phyloP scores from a whole-genome alignment of 305 asterid genomes.

The Fraxinus paxiana region DNA sequence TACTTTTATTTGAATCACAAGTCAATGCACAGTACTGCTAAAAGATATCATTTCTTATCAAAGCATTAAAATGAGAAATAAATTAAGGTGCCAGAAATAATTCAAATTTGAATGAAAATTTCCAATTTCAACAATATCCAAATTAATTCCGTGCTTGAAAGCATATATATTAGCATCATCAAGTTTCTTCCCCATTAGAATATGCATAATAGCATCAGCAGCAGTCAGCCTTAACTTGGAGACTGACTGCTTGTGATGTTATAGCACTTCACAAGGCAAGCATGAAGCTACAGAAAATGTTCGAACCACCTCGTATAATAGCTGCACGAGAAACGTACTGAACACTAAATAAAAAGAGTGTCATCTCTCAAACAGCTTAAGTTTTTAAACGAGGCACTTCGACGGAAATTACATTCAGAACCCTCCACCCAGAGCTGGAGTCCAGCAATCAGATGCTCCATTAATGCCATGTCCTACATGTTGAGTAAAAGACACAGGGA shows the following conservation, averaged over 20 bases:
- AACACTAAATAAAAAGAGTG: background rate
- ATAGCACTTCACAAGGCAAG: slow-evolving; percentile 20
- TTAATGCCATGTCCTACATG: slow-evolving; percentile 50
- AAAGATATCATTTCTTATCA: background rate
- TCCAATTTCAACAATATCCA: background rate
- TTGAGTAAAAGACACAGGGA: slow-evolving; percentile 71
- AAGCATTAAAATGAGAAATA: background rate
- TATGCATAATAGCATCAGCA: slow-evolving; percentile 52
- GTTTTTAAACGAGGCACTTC: background rate
- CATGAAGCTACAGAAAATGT: background rate
- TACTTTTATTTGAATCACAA: background rate
- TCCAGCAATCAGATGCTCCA: slow-evolving; percentile 72
- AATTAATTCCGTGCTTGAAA: background rate
- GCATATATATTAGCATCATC: background rate
- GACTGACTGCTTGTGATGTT: slow-evolving; percentile 75
- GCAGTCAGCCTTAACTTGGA: slow-evolving; percentile 47
- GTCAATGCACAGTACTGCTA: background rate
- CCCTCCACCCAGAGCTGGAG: slow-evolving; percentile 69
- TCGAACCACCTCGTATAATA: background rate
- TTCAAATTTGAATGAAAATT: background rate
- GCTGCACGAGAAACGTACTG: background rate
- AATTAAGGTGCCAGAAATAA: background rate
- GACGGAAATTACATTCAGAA: slow-evolving; percentile 24
- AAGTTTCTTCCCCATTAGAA: background rate
- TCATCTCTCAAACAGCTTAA: background rate